Base-by-base conservation (phyloP, 345 rosid genomes). In the Salix exigua region DNA sequence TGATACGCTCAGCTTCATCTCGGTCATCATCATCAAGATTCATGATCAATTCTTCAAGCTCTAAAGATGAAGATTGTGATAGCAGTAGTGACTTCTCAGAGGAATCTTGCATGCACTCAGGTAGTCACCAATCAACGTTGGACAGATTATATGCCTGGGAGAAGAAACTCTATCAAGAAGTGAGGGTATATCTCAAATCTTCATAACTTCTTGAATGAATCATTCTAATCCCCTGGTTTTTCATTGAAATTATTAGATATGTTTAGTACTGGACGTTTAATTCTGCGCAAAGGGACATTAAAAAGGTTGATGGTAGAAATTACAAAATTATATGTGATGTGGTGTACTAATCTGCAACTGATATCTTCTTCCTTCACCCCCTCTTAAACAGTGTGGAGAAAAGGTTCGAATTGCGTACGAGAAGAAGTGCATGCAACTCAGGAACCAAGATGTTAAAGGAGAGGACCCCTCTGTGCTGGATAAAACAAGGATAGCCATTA, bases 131-230 rank as follows among this genome's bases (percentile, higher is more conserved):
- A 73, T 91, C 97, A 23, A 92, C 97, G 46, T 71, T 94, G 84
- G 97, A 94, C 81, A 81, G 89, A 71, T 86, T 96, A 78, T 92
- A 88, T 70, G 91, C 89, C 25, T 92, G 98, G 99, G 99, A 91
- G 87, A 96, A 96, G 88, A 96, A 94, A 84, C 99, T 94, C 73
- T 96, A 91, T 3, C 90, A 91, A 53, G 97, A 92, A 90, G 98
- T 96, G 81, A 88, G 78, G 93, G 97, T 96, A 88, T 73, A 73
- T 42, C 64, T 71, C 58, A 63, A 44, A 73, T 65, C 71, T 53
- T 74, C 33, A 21, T 66, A 30, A 37, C 38, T 18, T 30, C 1
- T 66, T 66, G 44, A n/a, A 55, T 55, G 62, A 55, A n/a, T 12
- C 26, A 55, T 9, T 55, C 28, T 55, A 13, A 55, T 3, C 10